Conservation (phyloP, 2,329 filamentous ascomycete species). For the Aureobasidium leucospermi region DNA sequence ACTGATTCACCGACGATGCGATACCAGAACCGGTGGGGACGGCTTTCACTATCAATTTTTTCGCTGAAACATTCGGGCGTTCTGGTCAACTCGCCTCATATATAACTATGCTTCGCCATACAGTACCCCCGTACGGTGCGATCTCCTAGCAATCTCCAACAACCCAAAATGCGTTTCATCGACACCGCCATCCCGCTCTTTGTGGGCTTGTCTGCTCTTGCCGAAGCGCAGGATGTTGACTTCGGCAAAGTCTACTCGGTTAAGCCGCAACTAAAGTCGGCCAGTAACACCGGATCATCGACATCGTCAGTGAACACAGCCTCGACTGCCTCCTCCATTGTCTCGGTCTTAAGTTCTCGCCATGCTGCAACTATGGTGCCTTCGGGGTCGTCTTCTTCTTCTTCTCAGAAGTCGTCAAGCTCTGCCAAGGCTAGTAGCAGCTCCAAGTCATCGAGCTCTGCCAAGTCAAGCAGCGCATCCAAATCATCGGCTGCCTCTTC, state of each 20-base stretch:
- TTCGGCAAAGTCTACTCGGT: constrained; percentile 11
- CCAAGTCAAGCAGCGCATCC: background rate
- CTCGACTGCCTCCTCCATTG: constrained; percentile 8
- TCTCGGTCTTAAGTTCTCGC: constrained; percentile 6
- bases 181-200: constrained; percentile 9
- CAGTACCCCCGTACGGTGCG: background rate
- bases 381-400: background rate
- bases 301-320: background rate
- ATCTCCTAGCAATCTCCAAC: background rate
- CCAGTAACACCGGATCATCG: background rate
- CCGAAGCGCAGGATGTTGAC: constrained; percentile 9
- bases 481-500: background rate
- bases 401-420: background rate
- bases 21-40: background rate
- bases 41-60: background rate
- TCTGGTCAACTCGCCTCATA: background rate
- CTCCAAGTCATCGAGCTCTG: background rate
- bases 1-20: background rate
- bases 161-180: constrained; percentile 5
- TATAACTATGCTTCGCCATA: background rate
- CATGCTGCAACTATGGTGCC: constrained; percentile 14
- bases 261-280: constrained; percentile 9
- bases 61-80: background rate
- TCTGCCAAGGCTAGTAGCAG: background rate
- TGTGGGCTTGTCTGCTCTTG: constrained; percentile 4